Conservation (phyloP, 768 basidiomycete genomes). For the Clitopilus passeckerianus region DNA sequence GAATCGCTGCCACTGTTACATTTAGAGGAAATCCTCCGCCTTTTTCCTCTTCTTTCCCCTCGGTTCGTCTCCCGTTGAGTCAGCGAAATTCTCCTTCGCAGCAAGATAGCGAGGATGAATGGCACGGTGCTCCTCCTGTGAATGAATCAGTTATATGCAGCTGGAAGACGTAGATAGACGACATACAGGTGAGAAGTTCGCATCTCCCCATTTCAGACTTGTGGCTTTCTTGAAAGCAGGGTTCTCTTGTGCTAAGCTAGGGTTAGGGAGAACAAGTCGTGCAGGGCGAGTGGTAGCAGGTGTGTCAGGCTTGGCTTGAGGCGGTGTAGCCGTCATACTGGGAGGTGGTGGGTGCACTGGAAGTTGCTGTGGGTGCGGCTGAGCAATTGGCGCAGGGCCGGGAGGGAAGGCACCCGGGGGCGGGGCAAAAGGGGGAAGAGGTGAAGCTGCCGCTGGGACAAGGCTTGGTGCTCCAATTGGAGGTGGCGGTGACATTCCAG, state of each 20-base stretch:
- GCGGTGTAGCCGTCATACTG: slow-evolving; percentile 24
- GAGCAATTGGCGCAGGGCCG: slow-evolving; percentile 6
- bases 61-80: slow-evolving; percentile 42
- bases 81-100: slow-evolving; percentile 33
- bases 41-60: slow-evolving; percentile 82
- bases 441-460: neutral
- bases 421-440: neutral
- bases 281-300: slow-evolving; percentile 15
- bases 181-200: slow-evolving; percentile 77
- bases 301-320: slow-evolving; percentile 25
- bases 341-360: neutral
- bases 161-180: neutral
- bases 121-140: slow-evolving; percentile 76
- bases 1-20: neutral
- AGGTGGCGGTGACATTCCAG: neutral
- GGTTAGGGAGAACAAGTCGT: slow-evolving; percentile 47
- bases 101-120: slow-evolving; percentile 58
- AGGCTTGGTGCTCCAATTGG: neutral
- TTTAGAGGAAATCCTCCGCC: slow-evolving; percentile 78
- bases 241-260: slow-evolving; percentile 57
- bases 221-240: slow-evolving; percentile 75
- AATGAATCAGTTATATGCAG: neutral
- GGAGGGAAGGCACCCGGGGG: slow-evolving; percentile 19
- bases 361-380: neutral
- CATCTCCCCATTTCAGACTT: slow-evolving; percentile 65